phyloP scores from a whole-genome alignment of 192 early-diverging fungal genomes.

The Backusella mclennaniae region DNA sequence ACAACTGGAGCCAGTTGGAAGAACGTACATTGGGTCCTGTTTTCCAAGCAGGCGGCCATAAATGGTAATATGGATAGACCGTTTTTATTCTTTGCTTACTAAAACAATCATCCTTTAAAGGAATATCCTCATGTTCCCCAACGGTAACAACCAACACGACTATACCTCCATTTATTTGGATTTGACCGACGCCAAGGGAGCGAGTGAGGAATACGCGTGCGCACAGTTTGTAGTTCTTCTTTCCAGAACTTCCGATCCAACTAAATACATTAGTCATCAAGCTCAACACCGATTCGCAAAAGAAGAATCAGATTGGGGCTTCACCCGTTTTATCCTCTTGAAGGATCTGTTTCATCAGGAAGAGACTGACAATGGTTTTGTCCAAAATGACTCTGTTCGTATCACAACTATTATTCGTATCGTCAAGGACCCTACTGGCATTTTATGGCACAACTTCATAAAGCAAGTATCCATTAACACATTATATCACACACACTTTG shows the following conservation, averaged over 20 bases:
- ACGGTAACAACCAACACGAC: slow-evolving; percentile 74
- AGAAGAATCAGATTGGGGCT: slow-evolving; percentile 94
- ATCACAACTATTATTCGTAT: slow-evolving; percentile 75
- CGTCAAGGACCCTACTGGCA: slow-evolving; percentile 85
- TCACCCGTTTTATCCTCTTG: slow-evolving; percentile 72
- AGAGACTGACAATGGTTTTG: slow-evolving; percentile 43
- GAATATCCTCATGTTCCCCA: slow-evolving; percentile 88
- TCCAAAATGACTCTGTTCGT: slow-evolving; percentile 64
- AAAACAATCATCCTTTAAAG: slow-evolving; percentile 35
- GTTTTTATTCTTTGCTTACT: too few relatives aligned
- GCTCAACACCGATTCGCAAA: slow-evolving; percentile 82
- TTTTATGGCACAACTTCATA: slow-evolving; percentile 93
- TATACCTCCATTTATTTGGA: slow-evolving; percentile 83
- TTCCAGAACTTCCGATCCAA: slow-evolving; percentile 70
- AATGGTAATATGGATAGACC: slow-evolving; percentile 6
- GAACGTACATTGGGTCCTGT: not conserved
- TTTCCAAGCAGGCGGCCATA: slow-evolving; percentile 18
- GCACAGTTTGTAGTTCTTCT: slow-evolving; percentile 77
- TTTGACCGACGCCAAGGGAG: slow-evolving; percentile 67
- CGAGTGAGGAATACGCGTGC: slow-evolving; percentile 74
- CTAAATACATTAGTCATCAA: slow-evolving; percentile 46
- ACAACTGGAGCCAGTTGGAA: not conserved
- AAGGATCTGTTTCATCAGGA: slow-evolving; percentile 43
- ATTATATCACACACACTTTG: not conserved
- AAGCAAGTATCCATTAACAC: slow-evolving; percentile 48